These are phyloP conservation scores for Encephalitozoon hellem DNA, from an alignment of 371 early-diverging fungal species.

Conservation along the genomic window DNA sequence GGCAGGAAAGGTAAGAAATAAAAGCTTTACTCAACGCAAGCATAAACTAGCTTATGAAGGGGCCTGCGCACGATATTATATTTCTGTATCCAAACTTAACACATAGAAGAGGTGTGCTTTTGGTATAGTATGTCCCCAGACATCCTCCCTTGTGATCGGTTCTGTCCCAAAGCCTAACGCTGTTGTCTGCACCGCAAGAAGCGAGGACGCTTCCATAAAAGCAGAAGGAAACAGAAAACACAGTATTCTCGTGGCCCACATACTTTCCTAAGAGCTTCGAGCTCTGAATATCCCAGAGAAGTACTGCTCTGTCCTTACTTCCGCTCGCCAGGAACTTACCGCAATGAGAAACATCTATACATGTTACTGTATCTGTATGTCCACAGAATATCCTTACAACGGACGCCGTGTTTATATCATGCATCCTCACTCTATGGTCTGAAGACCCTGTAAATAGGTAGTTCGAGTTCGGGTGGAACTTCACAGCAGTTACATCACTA, in stretches of 20 bases:
- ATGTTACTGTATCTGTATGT: conserved; percentile 73
- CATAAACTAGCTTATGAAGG: conserved; percentile 40
- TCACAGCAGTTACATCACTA: conserved; percentile 82
- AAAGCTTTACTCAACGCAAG: not conserved
- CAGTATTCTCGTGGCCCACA: conserved; percentile 74
- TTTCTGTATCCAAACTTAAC: conserved; percentile 80
- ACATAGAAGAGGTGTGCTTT: conserved; percentile 77
- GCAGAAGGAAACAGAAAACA: conserved; percentile 78
- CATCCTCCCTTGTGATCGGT: conserved; percentile 65
- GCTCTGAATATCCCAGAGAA: conserved; percentile 88
- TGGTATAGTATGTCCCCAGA: conserved; percentile 74
- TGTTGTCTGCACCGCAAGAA: conserved; percentile 77
- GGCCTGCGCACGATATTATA: conserved; percentile 64
- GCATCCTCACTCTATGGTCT: conserved; percentile 83
- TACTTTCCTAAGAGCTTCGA: conserved; percentile 77
- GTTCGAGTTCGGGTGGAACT: conserved; percentile 93
- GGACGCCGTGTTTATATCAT: conserved; percentile 81
- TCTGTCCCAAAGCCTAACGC: conserved; percentile 81
- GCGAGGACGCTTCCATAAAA: conserved; percentile 75
- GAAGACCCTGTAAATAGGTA: conserved; percentile 85
- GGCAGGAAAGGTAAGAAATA: not conserved
- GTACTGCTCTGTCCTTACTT: conserved; percentile 72
- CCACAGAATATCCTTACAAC: conserved; percentile 84
- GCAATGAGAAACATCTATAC: conserved; percentile 79
- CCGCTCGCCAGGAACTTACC: conserved; percentile 83